Evolutionary conservation across 208 protist species (phyloP).

Genomic region (Angomonas ambiguus): DNA sequence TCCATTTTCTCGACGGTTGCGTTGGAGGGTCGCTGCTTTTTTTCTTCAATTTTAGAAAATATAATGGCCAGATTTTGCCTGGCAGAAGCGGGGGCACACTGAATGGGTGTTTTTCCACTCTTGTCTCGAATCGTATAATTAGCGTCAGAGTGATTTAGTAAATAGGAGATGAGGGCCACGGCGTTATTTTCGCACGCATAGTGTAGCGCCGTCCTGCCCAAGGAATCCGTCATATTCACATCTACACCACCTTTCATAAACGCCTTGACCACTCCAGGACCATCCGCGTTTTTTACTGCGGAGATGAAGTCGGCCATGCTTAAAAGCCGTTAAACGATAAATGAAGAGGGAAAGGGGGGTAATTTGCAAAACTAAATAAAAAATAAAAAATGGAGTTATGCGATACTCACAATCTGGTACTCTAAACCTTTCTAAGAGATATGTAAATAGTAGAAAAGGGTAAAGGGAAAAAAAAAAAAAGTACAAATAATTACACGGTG

Average conservation of each 20-base stretch:
- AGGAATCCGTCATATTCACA: conserved; percentile 45
- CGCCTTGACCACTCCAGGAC: conserved; percentile 36
- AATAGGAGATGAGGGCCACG: conserved; percentile 29
- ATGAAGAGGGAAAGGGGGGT: background rate
- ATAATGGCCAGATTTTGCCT: conserved; percentile 47
- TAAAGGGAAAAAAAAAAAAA: conserved; percentile 1
- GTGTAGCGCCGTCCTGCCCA: conserved; percentile 67
- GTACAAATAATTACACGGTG: background rate
- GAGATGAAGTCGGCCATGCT: conserved; percentile 23
- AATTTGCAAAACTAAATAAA: conserved; percentile 4
- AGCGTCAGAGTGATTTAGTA: conserved; percentile 41
- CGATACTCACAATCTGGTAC: background rate
- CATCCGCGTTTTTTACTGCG: conserved; percentile 30
- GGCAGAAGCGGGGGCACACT: conserved; percentile 32
- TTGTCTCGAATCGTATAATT: conserved; percentile 46
- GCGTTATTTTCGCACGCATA: conserved; percentile 50
- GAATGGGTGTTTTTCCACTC: conserved; percentile 44
- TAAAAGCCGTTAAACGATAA: too few species aligned
- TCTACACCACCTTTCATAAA: conserved; percentile 45
- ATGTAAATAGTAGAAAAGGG: background rate
- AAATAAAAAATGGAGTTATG: conserved; percentile 6
- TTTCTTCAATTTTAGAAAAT: conserved; percentile 44
- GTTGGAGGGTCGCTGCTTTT: conserved; percentile 15
- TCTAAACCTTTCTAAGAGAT: background rate
- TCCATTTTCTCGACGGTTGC: conserved; percentile 26